Conservation (phyloP, 148 eudicot genomes). For the Nepenthes mirabilis region DNA sequence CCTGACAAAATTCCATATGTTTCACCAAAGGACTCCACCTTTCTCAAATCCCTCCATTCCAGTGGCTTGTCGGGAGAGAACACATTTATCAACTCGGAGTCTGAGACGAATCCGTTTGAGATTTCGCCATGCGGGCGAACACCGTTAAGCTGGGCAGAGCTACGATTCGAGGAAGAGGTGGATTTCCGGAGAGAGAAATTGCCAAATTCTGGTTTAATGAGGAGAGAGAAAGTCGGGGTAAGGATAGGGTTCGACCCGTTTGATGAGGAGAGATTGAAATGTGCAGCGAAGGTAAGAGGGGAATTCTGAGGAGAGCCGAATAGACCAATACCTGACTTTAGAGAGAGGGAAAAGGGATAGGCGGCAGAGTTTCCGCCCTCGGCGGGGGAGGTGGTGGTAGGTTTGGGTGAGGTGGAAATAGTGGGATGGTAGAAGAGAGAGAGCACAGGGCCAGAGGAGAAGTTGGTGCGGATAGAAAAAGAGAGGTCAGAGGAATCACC, state of each 20-base stretch:
- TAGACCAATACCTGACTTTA: slow-evolving; percentile 67
- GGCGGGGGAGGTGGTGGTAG: slow-evolving; percentile 8
- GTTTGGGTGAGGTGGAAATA: slow-evolving; percentile 15
- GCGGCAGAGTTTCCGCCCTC: neutral
- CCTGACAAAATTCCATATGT: slow-evolving; percentile 42
- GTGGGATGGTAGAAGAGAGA: slow-evolving; percentile 63
- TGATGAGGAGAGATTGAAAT: slow-evolving; percentile 29
- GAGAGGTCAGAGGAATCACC: slow-evolving; percentile 63
- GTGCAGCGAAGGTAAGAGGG: slow-evolving; percentile 60
- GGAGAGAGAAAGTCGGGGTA: slow-evolving; percentile 51
- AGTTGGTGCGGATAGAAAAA: slow-evolving; percentile 67
- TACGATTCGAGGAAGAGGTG: slow-evolving; percentile 11
- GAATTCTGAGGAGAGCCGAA: slow-evolving; percentile 67
- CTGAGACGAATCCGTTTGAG: slow-evolving; percentile 18
- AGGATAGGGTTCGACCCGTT: slow-evolving; percentile 18
- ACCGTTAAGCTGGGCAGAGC: slow-evolving; percentile 7
- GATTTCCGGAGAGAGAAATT: slow-evolving; percentile 65
- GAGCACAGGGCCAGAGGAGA: slow-evolving; percentile 63
- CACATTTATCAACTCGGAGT: slow-evolving; percentile 17
- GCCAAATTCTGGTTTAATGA: slow-evolving; percentile 68
- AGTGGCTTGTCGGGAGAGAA: slow-evolving; percentile 25
- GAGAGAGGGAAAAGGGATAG: slow-evolving; percentile 37
- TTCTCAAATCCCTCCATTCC: slow-evolving; percentile 32
- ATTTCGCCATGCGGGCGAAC: slow-evolving; percentile 10
- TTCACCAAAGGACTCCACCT: slow-evolving; percentile 10